phyloP scores from a whole-genome alignment of 1,284 basidiomycete species.

The Cryptococcus sp. region DNA sequence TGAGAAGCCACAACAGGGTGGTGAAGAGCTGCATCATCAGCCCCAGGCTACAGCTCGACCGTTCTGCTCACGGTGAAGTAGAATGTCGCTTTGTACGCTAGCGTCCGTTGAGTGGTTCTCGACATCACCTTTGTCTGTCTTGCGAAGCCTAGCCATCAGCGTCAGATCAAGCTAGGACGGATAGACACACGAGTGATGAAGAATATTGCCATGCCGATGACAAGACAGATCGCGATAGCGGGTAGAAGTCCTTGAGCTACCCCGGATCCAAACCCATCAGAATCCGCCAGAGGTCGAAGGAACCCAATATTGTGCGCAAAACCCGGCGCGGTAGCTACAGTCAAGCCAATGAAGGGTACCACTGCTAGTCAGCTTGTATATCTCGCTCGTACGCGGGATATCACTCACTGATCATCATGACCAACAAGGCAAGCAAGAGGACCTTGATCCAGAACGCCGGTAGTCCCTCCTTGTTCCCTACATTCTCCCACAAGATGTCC shows the following conservation, averaged over 20 bases:
- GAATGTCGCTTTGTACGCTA: conserved; percentile 64
- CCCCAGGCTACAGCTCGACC: background rate
- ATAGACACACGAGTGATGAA: conserved; percentile 56
- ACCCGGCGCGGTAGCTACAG: conserved; percentile 62
- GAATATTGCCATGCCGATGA: conserved; percentile 55
- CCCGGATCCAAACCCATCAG: conserved; percentile 55
- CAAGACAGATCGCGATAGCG: conserved; percentile 56
- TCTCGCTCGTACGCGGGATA: conserved; percentile 14
- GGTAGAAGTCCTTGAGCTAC: conserved; percentile 63
- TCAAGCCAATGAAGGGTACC: conserved; percentile 62
- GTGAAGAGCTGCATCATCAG: conserved; percentile 41
- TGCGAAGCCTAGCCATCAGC: conserved; percentile 15
- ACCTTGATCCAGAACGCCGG: conserved; percentile 57
- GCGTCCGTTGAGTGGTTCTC: conserved; percentile 56
- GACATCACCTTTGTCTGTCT: conserved; percentile 57
- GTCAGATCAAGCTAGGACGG: background rate
- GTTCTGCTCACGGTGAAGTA: conserved; percentile 50
- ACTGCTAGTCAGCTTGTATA: no score
- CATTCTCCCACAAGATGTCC: conserved; percentile 69
- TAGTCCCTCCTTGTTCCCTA: conserved; percentile 58
- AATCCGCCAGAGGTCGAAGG: conserved; percentile 54
- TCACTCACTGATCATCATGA: conserved; percentile 60
- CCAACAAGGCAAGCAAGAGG: conserved; percentile 50
- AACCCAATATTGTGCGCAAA: conserved; percentile 62
- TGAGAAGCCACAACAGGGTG: conserved; percentile 58